A percentile compares a stretch with the other conserved stretches of the same genome.
Evolutionary conservation across 768 basidiomycete genomes (phyloP).

Genomic region (Naganishia vaughanmartiniae): DNA sequence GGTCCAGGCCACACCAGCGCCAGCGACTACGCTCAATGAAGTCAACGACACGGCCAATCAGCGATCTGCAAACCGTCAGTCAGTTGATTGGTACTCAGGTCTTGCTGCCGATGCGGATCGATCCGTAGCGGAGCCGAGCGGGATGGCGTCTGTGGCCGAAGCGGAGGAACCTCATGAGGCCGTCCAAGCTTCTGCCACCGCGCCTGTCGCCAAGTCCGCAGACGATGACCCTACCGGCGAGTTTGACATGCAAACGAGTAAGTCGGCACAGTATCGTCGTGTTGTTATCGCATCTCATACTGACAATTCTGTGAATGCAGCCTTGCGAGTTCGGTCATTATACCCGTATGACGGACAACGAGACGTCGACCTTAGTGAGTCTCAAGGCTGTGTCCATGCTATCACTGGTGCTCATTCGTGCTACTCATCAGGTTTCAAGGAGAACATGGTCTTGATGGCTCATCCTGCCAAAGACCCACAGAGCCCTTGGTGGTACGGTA

Average conservation of each 20-base stretch:
- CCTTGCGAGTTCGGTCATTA: slow-evolving; percentile 71
- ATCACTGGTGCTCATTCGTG: neutral
- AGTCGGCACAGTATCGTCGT: slow-evolving; percentile 28
- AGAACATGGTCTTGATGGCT: slow-evolving; percentile 72
- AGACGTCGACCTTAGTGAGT: slow-evolving; percentile 79
- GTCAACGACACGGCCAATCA: slow-evolving; percentile 32
- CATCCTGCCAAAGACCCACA: slow-evolving; percentile 77
- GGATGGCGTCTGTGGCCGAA: slow-evolving; percentile 35
- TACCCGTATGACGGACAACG: slow-evolving; percentile 84
- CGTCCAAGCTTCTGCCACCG: neutral
- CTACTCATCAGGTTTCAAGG: slow-evolving; percentile 64
- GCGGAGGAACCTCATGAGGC: slow-evolving; percentile 24
- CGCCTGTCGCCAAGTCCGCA: slow-evolving; percentile 44
- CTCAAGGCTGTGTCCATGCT: neutral
- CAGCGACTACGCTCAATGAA: slow-evolving; percentile 44
- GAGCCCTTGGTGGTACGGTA: slow-evolving; percentile 94
- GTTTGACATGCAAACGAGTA: slow-evolving; percentile 51
- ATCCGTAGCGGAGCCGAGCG: slow-evolving; percentile 28
- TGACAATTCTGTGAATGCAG: slow-evolving; percentile 53
- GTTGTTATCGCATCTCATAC: neutral
- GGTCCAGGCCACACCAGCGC: slow-evolving; percentile 33
- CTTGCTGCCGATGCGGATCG: slow-evolving; percentile 66
- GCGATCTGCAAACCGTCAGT: slow-evolving; percentile 63
- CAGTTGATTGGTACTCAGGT: slow-evolving; percentile 86
- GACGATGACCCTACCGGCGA: slow-evolving; percentile 53